A percentile compares a stretch with the other conserved stretches of the same genome.
phyloP scores from a whole-genome alignment of 2,329 filamentous ascomycete species.

The Clonostachys rosea region DNA sequence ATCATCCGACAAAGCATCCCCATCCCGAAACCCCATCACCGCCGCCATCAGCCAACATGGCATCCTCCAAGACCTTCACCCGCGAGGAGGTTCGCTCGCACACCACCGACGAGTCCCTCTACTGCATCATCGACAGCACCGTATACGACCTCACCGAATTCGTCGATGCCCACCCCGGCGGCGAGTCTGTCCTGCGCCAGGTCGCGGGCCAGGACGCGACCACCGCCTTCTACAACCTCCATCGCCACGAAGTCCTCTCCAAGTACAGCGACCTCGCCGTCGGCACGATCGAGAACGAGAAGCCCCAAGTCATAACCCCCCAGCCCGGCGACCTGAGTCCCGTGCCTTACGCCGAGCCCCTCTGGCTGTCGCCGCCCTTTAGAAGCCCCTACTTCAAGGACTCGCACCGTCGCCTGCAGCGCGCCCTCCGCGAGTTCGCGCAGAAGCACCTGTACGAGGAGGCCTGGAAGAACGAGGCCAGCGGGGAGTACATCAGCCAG shows the following conservation, averaged over 20 bases:
- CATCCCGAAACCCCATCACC: too few species aligned
- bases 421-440: conserved; percentile 67
- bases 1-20: too few species aligned
- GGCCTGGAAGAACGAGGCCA: conserved; percentile 70
- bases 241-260: conserved; percentile 81
- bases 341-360: conserved; percentile 80
- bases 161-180: conserved; percentile 79
- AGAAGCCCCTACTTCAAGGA: conserved; percentile 78
- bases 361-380: conserved; percentile 76
- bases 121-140: conserved; percentile 81
- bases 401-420: conserved; percentile 63
- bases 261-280: conserved; percentile 74
- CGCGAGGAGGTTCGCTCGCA: conserved; percentile 69
- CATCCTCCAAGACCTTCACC: conserved; percentile 42
- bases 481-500: conserved; percentile 66
- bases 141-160: conserved; percentile 88
- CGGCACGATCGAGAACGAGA: conserved; percentile 72
- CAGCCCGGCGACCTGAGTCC: conserved; percentile 66
- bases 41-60: conserved; percentile 13
- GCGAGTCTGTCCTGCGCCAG: conserved; percentile 73
- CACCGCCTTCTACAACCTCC: conserved; percentile 83
- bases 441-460: conserved; percentile 69
- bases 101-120: conserved; percentile 70
- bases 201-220: conserved; percentile 81
- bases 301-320: conserved; percentile 65